A percentile compares a stretch with the other conserved stretches of the same genome.
phyloP scores from a whole-genome alignment of 192 early-diverging fungal genomes.

The Backusella westeae region DNA sequence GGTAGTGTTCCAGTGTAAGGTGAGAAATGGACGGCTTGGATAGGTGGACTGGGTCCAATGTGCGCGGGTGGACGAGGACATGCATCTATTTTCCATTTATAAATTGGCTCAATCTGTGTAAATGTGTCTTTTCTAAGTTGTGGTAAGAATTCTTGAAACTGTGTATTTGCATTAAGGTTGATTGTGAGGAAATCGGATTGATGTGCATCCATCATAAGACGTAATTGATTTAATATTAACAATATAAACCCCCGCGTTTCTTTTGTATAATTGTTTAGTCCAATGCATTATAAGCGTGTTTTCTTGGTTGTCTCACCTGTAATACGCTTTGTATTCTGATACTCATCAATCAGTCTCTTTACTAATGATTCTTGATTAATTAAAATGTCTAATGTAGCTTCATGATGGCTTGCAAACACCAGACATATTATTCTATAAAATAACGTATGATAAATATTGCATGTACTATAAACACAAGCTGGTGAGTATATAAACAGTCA shows the following conservation, averaged over 20 bases:
- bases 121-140: conserved; percentile 23
- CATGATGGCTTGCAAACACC: conserved; percentile 13
- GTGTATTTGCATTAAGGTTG: conserved; percentile 11
- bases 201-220: conserved; percentile 20
- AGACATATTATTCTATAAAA: conserved; percentile 29
- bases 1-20: conserved; percentile 25
- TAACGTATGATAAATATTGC: conserved; percentile 34
- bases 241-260: conserved; percentile 32
- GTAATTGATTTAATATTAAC: conserved; percentile 29
- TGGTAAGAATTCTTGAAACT: conserved; percentile 21
- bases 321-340: conserved; percentile 15
- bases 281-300: too few relatives aligned
- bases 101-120: conserved; percentile 14
- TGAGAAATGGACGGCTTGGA: conserved; percentile 21
- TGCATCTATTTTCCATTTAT: conserved; percentile 28
- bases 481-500: background rate
- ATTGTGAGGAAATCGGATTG: conserved; percentile 1
- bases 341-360: conserved; percentile 22
- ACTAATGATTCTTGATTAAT: conserved; percentile 24
- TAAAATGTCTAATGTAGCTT: conserved; percentile 12
- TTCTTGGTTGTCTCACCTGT: conserved; percentile 23
- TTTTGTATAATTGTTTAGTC: background rate
- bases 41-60: conserved; percentile 32
- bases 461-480: conserved; percentile 7
- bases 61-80: conserved; percentile 29